Base-by-base conservation (phyloP, 2,329 filamentous ascomycete species). In the Hymenoscyphus occultus region DNA sequence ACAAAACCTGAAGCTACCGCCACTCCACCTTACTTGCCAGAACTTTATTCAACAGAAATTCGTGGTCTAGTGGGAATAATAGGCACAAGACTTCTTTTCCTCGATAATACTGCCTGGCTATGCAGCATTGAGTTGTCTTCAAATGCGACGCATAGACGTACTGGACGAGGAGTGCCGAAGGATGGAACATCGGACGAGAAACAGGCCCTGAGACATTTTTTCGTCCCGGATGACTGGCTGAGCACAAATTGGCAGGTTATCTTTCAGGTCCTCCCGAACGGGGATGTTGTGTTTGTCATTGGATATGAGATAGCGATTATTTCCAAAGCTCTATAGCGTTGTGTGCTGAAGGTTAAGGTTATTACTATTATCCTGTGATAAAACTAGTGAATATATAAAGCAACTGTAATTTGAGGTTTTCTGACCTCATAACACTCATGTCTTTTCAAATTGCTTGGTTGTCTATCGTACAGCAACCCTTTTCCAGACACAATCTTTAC, bases 161-260 rank as follows among this genome's bases (percentile, higher is more conserved):
- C 5, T 39, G 32, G 31, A 7, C 13, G 35, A 59, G 10, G 5
- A 5, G 14, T 48, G n/a, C 42, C 42, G 4, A 48, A n/a, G n/a
- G 16, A 48, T n/a, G 14, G 42, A 14, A 48, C 4, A 14, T n/a
- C 42, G 16, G 42, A n/a, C n/a, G 42, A 48, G 7, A n/a, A 7
- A n/a, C 32, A 19, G 35, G 28, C 19, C n/a, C 9, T 16, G 12
- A 35, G 58, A 10, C 58, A 60, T 13, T 60, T 60, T 59, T 60
- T 60, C 28, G 39, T 60, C 31, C 58, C 58, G 2, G 19, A 45
- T 60, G 58, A 60, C 19, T 60, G 58, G 58, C 19, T 60, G 16
- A 60, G 19, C 16, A 28, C 58, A 19, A 12, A 42, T 16, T 28
- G 19, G 9, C 19, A 60, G n/a, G 12, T 60, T 28, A 48, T 60